Percentiles rank a stretch among this genome's conserved stretches.
These are phyloP conservation scores for Orbilia ellipsospora DNA, from an alignment of 2,329 filamentous ascomycete species.

Conservation along the genomic window DNA sequence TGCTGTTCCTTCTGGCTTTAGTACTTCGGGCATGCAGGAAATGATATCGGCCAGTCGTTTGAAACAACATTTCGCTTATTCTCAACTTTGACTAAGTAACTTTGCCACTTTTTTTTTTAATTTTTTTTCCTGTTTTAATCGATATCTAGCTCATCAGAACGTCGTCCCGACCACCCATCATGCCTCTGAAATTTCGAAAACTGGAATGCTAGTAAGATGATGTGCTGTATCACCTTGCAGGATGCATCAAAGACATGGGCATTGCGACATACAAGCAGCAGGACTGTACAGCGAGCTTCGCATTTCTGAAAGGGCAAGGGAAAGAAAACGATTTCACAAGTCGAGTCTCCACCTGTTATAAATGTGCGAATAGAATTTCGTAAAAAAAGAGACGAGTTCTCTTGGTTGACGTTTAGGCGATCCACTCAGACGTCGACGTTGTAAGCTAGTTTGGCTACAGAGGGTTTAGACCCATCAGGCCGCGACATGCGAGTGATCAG, in stretches of 20 bases:
- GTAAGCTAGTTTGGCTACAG: conserved; percentile 24
- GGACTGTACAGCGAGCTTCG: conserved; percentile 22
- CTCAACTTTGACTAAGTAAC: no score
- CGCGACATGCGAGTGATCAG: conserved; percentile 41
- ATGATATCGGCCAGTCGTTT: background rate
- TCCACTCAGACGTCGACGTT: conserved; percentile 17
- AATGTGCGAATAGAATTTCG: conserved; percentile 6
- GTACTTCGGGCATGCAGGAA: conserved; percentile 19
- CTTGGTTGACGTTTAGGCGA: conserved; percentile 6
- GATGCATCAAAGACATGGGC: conserved; percentile 50
- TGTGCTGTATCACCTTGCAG: conserved; percentile 55
- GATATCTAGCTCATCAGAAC: conserved; percentile 10
- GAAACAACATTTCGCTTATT: background rate
- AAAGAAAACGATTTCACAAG: no score
- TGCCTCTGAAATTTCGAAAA: conserved; percentile 11
- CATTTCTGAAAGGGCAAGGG: background rate
- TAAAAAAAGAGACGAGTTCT: conserved; percentile 28
- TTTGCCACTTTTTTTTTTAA: background rate
- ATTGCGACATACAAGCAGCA: conserved; percentile 55
- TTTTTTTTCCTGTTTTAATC: conserved; percentile 4
- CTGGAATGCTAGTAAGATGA: conserved; percentile 29
- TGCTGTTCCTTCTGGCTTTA: background rate
- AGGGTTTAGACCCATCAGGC: conserved; percentile 49
- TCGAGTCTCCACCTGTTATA: conserved; percentile 25
- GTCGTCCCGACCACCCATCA: background rate